Evolutionary conservation across 2,329 filamentous ascomycete species (phyloP).

Genomic region (Colletotrichum destructivum): DNA sequence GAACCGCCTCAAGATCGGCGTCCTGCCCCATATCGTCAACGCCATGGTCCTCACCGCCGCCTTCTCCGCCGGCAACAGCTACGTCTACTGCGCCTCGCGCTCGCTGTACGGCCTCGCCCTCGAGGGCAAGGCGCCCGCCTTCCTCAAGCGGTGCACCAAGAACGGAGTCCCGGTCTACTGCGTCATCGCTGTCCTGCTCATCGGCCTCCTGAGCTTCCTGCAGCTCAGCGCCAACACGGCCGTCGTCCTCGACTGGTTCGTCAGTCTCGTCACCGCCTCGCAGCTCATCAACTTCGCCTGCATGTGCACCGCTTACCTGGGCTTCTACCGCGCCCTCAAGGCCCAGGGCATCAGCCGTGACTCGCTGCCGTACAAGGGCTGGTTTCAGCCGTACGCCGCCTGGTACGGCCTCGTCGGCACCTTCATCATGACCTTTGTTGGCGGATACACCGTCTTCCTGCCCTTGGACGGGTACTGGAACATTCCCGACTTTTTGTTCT

Average conservation of each 20-base stretch:
- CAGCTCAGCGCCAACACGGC: conserved; percentile 77
- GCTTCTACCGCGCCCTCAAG: conserved; percentile 78
- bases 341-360: conserved; percentile 79
- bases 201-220: conserved; percentile 81
- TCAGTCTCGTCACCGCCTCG: conserved; percentile 78
- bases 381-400: conserved; percentile 79
- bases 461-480: conserved; percentile 74
- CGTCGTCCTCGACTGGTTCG: conserved; percentile 81
- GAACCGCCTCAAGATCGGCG: conserved; percentile 73
- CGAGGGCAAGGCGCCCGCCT: conserved; percentile 75
- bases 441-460: conserved; percentile 83
- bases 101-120: conserved; percentile 78
- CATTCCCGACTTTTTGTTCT: conserved; percentile 80
- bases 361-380: conserved; percentile 78
- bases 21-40: conserved; percentile 81
- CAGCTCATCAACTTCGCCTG: conserved; percentile 81
- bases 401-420: conserved; percentile 76
- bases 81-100: conserved; percentile 76
- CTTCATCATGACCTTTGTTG: conserved; percentile 80
- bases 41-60: conserved; percentile 79
- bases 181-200: conserved; percentile 75
- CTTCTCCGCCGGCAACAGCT: conserved; percentile 77
- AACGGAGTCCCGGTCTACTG: conserved; percentile 82
- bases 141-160: conserved; percentile 74
- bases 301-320: conserved; percentile 79